A percentile compares a stretch with the other conserved stretches of the same genome.
These are phyloP conservation scores for Neofusicoccum sp. DNA, from an alignment of 2,329 filamentous ascomycete species.

Conservation along the genomic window DNA sequence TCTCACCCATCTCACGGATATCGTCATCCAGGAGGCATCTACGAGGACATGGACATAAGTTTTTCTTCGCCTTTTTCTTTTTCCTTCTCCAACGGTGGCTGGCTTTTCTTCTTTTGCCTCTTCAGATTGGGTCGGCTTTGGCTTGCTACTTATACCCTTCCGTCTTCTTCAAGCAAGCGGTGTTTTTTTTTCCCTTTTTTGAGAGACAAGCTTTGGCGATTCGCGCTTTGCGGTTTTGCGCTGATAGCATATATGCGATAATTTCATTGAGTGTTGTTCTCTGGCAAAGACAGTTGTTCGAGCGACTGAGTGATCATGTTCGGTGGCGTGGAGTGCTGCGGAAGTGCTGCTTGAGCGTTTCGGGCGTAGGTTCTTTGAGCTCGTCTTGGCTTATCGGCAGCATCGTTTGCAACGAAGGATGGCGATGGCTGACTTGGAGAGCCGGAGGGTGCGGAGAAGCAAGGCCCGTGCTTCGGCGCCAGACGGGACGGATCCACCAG, in stretches of 20 bases:
- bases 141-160: slow-evolving; percentile 17
- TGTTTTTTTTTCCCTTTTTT: neutral
- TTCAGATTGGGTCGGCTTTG: slow-evolving; percentile 3
- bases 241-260: neutral
- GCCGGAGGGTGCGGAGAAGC: no score
- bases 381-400: no score
- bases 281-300: no score
- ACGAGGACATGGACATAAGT: slow-evolving; percentile 12
- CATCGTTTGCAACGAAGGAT: no score
- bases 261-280: slow-evolving; percentile 1
- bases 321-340: no score
- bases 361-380: no score
- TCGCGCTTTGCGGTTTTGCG: neutral
- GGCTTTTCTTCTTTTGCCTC: neutral
- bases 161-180: slow-evolving; percentile 14
- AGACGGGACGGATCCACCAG: no score
- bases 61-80: neutral
- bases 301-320: no score
- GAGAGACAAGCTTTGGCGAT: no score
- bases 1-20: neutral
- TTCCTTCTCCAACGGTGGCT: neutral
- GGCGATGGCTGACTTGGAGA: no score
- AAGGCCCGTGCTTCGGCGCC: no score
- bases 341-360: no score
- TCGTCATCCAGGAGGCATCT: neutral